Conservation (phyloP, 768 basidiomycete species). For the Suillus bovinus region DNA sequence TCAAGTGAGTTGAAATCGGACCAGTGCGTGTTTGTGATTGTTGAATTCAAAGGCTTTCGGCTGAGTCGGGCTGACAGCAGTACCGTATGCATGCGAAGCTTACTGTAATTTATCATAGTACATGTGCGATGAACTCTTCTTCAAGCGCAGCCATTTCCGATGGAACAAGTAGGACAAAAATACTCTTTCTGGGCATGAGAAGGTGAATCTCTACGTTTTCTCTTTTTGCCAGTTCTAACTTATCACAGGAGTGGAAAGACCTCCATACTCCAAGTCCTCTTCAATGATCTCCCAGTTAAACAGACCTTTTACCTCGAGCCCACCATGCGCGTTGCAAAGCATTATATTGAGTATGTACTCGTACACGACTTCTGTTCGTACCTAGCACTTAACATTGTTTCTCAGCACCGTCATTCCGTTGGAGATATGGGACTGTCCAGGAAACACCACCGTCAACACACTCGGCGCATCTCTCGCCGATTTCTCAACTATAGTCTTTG, state of each 20-base stretch:
- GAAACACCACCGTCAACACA: conserved; percentile 78
- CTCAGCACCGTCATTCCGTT: conserved; percentile 86
- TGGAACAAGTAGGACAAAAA: conserved; percentile 51
- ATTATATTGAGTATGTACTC: conserved; percentile 73
- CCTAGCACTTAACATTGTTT: no score
- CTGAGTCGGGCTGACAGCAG: no score
- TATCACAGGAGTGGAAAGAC: conserved; percentile 82
- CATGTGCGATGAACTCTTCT: conserved; percentile 12
- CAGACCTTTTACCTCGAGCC: conserved; percentile 91
- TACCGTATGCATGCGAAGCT: no score
- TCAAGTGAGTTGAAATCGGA: no score
- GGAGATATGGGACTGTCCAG: conserved; percentile 95
- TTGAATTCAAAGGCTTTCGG: neutral
- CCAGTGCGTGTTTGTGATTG: neutral
- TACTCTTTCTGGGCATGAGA: conserved; percentile 71
- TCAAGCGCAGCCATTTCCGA: conserved; percentile 16
- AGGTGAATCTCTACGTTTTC: conserved; percentile 42
- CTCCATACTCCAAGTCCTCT: conserved; percentile 88
- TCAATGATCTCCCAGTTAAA: conserved; percentile 78
- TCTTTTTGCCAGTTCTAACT: conserved; percentile 9
- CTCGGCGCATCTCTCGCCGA: conserved; percentile 73
- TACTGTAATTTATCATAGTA: neutral
- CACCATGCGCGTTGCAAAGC: conserved; percentile 74
- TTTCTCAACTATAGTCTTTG: conserved; percentile 87
- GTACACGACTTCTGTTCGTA: neutral